A percentile compares a stretch with the other conserved stretches of the same genome.
These are phyloP conservation scores for Stephanodiscus minutulus DNA, from an alignment of 108 stramenopile species.

Conservation along the genomic window DNA sequence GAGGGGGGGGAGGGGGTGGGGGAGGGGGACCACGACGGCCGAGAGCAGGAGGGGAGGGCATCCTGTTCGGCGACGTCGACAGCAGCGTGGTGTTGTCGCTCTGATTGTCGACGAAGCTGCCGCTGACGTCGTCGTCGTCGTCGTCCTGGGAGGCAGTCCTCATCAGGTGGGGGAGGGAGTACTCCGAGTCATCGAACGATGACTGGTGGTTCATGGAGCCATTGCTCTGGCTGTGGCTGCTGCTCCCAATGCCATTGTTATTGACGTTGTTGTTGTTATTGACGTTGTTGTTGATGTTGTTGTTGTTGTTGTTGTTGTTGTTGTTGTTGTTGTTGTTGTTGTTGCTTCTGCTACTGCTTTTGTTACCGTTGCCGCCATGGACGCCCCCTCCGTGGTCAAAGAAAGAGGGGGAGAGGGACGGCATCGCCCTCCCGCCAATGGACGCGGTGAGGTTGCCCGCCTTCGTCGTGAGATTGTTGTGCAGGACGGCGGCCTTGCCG, in stretches of 20 bases:
- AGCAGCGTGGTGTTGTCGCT: too few species aligned
- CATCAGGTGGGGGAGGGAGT: slow-evolving; percentile 35
- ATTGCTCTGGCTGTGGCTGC: background rate
- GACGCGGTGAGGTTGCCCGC: background rate
- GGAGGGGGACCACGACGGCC: too few species aligned
- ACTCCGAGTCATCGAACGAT: background rate
- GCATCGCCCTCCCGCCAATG: background rate
- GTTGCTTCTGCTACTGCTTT: background rate
- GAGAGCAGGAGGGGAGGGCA: too few species aligned
- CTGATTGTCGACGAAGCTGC: background rate
- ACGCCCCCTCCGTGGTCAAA: background rate
- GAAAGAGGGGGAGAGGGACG: background rate
- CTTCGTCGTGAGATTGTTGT: background rate
- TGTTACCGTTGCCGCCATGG: too few species aligned
- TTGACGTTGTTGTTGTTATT: background rate
- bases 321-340: background rate
- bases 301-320: background rate
- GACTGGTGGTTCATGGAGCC: background rate
- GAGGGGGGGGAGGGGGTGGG: background rate
- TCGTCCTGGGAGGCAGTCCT: slow-evolving; percentile 26
- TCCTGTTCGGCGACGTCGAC: too few species aligned
- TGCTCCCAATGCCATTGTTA: background rate
- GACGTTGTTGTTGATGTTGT: background rate
- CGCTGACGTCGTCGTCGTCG: slow-evolving; percentile 11
- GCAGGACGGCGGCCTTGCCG: background rate